A percentile compares a stretch with the other conserved stretches of the same genome.
These are phyloP conservation scores for Mycosphaerella sp. DNA, from an alignment of 2,329 filamentous ascomycete genomes.

Conservation along the genomic window DNA sequence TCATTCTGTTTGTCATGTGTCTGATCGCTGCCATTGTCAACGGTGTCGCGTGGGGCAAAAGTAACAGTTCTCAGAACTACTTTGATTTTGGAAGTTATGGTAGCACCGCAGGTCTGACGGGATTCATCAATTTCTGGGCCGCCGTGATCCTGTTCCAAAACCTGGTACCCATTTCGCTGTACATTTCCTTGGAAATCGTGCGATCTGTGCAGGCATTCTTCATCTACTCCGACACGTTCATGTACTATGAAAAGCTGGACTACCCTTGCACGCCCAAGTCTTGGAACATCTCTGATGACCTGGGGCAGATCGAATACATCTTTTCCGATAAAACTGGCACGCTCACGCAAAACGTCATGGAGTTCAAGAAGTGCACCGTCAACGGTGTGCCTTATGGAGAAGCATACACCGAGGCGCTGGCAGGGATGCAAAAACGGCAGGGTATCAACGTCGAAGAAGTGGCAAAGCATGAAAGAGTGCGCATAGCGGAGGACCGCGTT, in stretches of 20 bases:
- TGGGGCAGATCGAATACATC: constrained; percentile 98
- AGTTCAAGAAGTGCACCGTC: constrained; percentile 97
- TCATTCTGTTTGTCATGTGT: constrained; percentile 84
- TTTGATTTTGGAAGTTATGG: constrained; percentile 77
- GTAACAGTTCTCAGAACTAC: constrained; percentile 65
- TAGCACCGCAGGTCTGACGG: constrained; percentile 65
- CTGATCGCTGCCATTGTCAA: constrained; percentile 77
- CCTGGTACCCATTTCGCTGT: constrained; percentile 95
- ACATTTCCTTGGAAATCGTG: constrained; percentile 95
- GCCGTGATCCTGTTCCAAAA: constrained; percentile 95
- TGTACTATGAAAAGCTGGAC: constrained; percentile 95
- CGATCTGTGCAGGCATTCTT: constrained; percentile 90
- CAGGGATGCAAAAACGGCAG: constrained; percentile 88
- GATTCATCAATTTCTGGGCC: constrained; percentile 96
- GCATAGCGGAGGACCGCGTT: constrained; percentile 72
- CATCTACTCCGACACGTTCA: constrained; percentile 90
- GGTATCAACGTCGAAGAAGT: constrained; percentile 83
- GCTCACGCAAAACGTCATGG: constrained; percentile 90
- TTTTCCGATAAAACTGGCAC: constrained; percentile 95
- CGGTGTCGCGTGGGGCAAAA: constrained; percentile 71
- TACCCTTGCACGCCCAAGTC: constrained; percentile 95
- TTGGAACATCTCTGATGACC: constrained; percentile 98
- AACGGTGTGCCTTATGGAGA: constrained; percentile 96
- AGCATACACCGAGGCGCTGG: constrained; percentile 93
- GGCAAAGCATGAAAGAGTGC: constrained; percentile 60